A percentile compares a stretch with the other conserved stretches of the same genome.
phyloP scores from a whole-genome alignment of 257 asterid genomes.

The Henckelia pumila region DNA sequence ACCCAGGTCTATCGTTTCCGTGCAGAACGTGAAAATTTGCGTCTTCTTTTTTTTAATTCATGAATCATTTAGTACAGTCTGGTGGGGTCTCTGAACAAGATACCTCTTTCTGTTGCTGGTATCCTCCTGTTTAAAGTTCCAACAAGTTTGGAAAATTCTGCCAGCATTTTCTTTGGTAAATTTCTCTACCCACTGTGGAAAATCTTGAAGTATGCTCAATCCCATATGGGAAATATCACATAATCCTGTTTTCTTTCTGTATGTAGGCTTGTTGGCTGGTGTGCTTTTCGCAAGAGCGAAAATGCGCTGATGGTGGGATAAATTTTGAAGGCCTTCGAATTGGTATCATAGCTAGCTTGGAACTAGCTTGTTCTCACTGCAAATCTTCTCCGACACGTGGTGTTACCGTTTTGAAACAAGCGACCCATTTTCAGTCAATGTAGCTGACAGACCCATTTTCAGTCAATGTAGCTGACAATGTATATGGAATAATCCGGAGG shows the following conservation, averaged over 20 bases:
- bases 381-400: too few species aligned
- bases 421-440: too few species aligned
- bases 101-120: constrained; percentile 86
- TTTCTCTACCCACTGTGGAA: not conserved
- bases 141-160: constrained; percentile 74
- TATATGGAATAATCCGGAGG: too few species aligned
- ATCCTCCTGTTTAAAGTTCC: constrained; percentile 77
- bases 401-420: too few species aligned
- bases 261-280: constrained; percentile 76
- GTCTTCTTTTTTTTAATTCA: constrained; percentile 13
- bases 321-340: constrained; percentile 23
- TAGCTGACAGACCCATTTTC: too few species aligned
- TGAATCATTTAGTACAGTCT: constrained; percentile 46
- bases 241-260: constrained; percentile 19
- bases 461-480: too few species aligned
- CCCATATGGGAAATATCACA: not conserved
- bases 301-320: constrained; percentile 44
- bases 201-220: not conserved
- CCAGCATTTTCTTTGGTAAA: constrained; percentile 75
- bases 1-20: not conserved
- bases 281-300: constrained; percentile 81
- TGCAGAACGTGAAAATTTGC: not conserved
- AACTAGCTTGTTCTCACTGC: too few species aligned
- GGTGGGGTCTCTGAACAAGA: constrained; percentile 85
- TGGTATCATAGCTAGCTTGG: not conserved